Base-by-base conservation (phyloP, 1,139 yeast genomes). In the Yarrowia galli region DNA sequence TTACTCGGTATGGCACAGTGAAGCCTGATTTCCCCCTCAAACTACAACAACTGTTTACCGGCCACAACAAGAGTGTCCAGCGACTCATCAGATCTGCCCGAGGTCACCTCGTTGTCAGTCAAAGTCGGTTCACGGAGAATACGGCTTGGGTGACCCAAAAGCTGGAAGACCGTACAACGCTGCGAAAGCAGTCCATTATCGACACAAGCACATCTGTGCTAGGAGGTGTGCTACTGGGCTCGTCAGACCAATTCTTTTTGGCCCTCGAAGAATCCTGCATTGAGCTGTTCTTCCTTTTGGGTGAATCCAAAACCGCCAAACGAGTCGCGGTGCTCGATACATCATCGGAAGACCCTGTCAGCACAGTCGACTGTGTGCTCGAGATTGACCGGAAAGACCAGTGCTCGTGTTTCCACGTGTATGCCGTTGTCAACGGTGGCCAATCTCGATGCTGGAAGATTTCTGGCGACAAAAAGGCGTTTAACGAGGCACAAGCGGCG, bases 21-120 rank as follows among this genome's bases (percentile, higher is more conserved):
- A 58, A 58, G 42, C 64, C 64, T 2, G 64, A 58, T 32, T 58
- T 58, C 51, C 64, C 49, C 16, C 56, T 61, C 25, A 51, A 61
- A 13, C 45, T 61, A 18, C 66, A 61, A 40, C 70, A 7, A 46
- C 70, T 89, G 73, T 85, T 88, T 68, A 92, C 96, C 7, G 98
- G 98, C 0, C 97, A 92, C 74, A 84, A 87, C 67, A 92, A 92
- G 75, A 89, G 97, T 0, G 87, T 93, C 23, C 85, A 86, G 71
- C 83, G 82, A 67, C 77, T 93, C 1, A 79, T 85, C 20, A 85
- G 92, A 73, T 89, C 97, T 0, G 78, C 84, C 6, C 85, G 86
- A 73, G 92, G 92, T 32, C 80, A 81, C 35, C 82, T 88, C 0
- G 75, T 87, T 68, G 75, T 87, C n/a, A 83, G 89, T 1, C 74